Conservation (phyloP, 441 rosid species). For the Pelargonium myrrhifolium region DNA sequence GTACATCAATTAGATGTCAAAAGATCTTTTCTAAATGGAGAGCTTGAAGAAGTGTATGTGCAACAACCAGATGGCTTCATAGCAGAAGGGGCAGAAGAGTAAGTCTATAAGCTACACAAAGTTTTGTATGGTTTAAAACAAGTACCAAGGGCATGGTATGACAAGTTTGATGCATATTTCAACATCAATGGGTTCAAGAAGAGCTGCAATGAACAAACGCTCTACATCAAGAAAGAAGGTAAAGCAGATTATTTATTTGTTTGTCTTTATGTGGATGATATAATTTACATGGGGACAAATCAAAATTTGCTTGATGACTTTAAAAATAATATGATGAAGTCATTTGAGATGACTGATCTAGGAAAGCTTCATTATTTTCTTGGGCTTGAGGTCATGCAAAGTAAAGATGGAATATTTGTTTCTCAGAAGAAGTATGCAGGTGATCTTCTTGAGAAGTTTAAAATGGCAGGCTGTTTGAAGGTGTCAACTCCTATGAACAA, state of each 20-base stretch:
- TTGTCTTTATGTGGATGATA: conserved; percentile 8
- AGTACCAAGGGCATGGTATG: conserved; percentile 6
- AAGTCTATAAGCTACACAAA: background rate
- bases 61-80: conserved; percentile 8
- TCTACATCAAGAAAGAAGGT: background rate
- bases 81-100: background rate
- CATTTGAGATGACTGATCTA: no score
- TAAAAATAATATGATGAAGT: no score
- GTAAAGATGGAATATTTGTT: no score
- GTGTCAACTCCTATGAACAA: no score
- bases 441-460: no score
- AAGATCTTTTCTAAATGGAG: conserved; percentile 7
- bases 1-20: conserved; percentile 8
- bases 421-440: no score
- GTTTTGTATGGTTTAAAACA: conserved; percentile 8
- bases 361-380: no score
- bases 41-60: conserved; percentile 1
- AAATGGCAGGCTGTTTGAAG: no score
- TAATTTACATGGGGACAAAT: background rate
- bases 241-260: background rate
- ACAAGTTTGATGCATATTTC: background rate
- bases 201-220: background rate
- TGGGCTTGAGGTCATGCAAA: no score
- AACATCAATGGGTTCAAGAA: background rate
- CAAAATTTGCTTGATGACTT: no score